Base-by-base conservation (phyloP, 108 stramenopile species). In the Cyclotella baltica region DNA sequence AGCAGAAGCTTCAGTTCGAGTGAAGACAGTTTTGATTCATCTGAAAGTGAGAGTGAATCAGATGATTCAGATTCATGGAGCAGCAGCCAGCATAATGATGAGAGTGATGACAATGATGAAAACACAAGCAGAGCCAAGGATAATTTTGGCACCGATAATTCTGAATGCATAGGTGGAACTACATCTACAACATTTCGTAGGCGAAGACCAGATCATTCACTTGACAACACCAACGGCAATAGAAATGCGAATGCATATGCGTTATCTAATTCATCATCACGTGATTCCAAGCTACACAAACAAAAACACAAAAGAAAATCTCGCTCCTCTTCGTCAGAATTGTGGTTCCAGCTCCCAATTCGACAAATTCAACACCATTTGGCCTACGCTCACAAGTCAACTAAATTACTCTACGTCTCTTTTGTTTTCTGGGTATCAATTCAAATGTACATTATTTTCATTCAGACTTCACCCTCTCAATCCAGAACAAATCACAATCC, bases 401-500 rank as follows among this genome's bases (percentile, higher is more conserved):
- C 74, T 10, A 63, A 63, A 55, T 31, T 84, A 47, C 78, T 84
- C 0, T 27, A 59, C 19, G 5, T 57, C 9, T 61, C 78, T 3
- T 65, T 76, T 57, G 3, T 38, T 0, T 11, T 64, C 19, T 84
- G 83, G 83, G 27, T 62, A 15, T 18, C 46, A 11, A 68, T 55
- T 16, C 83, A 75, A 75, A 53, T 56, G n/a, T 69, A 80, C 28
- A 53, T 52, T 19, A 51, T 75, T 40, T 75, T n/a, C n/a, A n/a
- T n/a, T n/a, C n/a, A n/a, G n/a, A n/a, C n/a, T n/a, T n/a, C n/a
- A 43, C 40, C 13, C 8, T 43, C 40, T 56, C 31, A 36, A 0
- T 55, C 29, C 28, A 8, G 34, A 11, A 20, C 1, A 47, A 71
- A 0, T 47, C 40, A 25, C 47, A 46, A 40, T 52, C 25, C 3